Conservation (phyloP, 148 eudicot species). For the Salicornia ramosissima region DNA sequence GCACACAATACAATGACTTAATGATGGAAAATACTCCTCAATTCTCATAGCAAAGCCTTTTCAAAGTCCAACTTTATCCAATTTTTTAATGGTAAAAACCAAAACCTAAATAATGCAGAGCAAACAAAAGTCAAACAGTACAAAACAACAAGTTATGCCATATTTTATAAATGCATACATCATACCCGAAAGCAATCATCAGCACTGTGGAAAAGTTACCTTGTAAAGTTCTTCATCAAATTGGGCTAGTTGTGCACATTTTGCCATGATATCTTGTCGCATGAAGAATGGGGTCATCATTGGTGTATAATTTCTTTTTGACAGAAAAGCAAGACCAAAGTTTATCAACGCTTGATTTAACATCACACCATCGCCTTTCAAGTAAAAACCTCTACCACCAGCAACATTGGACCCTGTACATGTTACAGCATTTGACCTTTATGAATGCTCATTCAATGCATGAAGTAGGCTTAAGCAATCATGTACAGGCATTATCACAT, state of each 20-base stretch:
- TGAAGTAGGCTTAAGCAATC: no score
- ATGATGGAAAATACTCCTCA: no score
- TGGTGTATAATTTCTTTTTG: constrained; percentile 47
- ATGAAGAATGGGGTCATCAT: constrained; percentile 95
- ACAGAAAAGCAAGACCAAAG: constrained; percentile 71
- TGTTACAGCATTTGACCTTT: constrained; percentile 7
- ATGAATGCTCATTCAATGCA: no score
- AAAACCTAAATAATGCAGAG: no score
- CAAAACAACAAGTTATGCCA: neutral
- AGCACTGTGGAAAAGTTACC: constrained; percentile 32
- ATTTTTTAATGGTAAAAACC: no score
- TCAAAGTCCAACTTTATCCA: no score
- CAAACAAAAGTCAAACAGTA: no score
- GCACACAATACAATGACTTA: no score
- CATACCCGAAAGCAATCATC: neutral
- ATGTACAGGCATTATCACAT: neutral
- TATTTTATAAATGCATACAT: no score
- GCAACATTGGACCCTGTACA: constrained; percentile 79
- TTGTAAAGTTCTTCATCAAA: constrained; percentile 98
- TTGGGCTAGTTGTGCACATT: constrained; percentile 96
- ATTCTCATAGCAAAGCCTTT: no score
- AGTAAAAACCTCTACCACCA: constrained; percentile 95
- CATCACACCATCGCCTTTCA: constrained; percentile 88
- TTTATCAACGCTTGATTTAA: constrained; percentile 92
- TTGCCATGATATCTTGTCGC: constrained; percentile 91